Evolutionary conservation across 116 monocot species (phyloP).

Genomic region (Dioscorea cayenensis): DNA sequence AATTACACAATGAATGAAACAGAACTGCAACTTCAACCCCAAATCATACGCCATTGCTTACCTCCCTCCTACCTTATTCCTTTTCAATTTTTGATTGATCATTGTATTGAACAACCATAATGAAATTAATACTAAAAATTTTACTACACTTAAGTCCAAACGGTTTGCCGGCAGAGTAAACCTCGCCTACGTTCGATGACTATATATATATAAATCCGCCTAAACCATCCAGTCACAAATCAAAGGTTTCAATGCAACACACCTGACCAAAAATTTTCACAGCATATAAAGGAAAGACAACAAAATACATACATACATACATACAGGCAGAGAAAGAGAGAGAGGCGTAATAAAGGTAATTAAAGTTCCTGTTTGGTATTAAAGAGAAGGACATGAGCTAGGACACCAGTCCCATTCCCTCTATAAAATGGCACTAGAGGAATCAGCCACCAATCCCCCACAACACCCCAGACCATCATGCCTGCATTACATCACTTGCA

Average conservation of each 20-base stretch:
- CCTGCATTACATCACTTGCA: neutral
- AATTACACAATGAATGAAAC: neutral
- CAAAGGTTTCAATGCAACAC: no score
- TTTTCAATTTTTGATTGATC: no score
- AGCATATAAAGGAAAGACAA: no score
- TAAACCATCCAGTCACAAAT: no score
- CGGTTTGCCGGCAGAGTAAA: no score
- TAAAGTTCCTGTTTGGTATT: constrained; percentile 7
- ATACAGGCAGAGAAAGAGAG: constrained; percentile 4
- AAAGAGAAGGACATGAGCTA: constrained; percentile 11
- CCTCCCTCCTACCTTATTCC: neutral
- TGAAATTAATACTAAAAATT: no score
- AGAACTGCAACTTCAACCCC: neutral
- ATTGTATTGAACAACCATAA: no score
- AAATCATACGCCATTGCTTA: neutral
- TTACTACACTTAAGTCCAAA: no score
- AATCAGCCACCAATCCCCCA: neutral
- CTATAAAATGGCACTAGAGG: constrained; percentile 25
- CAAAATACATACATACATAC: neutral
- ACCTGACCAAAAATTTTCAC: no score
- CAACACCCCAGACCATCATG: neutral
- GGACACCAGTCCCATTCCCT: neutral
- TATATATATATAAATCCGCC: no score
- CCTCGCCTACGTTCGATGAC: no score
- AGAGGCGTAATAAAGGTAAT: neutral